Evolutionary conservation across 83 land plant species (phyloP), one percentile per base, ranked within the genome.

Genomic region (Diphasiastrum complanatum): DNA sequence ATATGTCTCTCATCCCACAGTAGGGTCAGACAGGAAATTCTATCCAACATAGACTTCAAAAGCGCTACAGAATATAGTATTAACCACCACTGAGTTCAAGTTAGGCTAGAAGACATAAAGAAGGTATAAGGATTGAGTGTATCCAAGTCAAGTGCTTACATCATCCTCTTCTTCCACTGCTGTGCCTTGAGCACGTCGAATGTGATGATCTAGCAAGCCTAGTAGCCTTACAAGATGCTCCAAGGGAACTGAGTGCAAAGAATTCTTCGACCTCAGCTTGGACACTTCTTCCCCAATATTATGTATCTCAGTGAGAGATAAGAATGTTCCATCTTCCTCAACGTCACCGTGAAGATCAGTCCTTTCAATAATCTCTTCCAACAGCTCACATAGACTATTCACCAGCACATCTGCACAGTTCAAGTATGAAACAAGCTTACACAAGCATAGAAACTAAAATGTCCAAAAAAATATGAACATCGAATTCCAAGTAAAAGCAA

Each of bases 131-230:
- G n/a, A n/a, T n/a, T n/a, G n/a, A n/a, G n/a, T n/a, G n/a, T n/a
- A n/a, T n/a, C n/a, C n/a, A n/a, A n/a, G n/a, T n/a, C n/a, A 14
- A 10, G 43, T 22, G 75, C 83, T 80, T 76, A 90, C 97, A 72
- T 79, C 80, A 60, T 86, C 91, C 47, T 63, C 74, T 46, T 79
- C 91, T 62, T 76, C 82, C 53, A 95, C 51, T 18, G 81, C 79
- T 51, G 81, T 64, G 10, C 77, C 88, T 52, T 82, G 81, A 29
- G 85, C 86, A 24, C 63, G 79, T 48, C 75, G 89, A 47, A 95
- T 83, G 45, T 89, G 97, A 47, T 76, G 81, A 75, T 95, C 99
- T 38, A 95, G 69, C 53, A 82, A 75, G 65, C 69, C 73, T 34
- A 89, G 47, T 18, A 89, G 72, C 45, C 85, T 91, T 12, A 75